These are phyloP conservation scores for Boletellus ananas DNA, from an alignment of 768 basidiomycete genomes.

Conservation along the genomic window DNA sequence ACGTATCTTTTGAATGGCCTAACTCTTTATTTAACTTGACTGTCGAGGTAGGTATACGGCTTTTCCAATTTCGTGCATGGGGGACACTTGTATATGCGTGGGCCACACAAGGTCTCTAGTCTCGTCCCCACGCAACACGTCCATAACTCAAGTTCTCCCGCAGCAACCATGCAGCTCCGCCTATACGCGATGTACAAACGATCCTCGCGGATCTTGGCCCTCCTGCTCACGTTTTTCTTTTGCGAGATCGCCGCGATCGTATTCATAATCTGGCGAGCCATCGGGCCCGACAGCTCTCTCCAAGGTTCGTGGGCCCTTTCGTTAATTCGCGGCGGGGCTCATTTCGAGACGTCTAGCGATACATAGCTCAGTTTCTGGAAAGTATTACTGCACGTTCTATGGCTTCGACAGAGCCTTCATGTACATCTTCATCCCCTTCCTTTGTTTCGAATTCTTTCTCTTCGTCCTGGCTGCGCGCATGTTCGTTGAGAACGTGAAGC, in stretches of 20 bases:
- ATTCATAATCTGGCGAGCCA: conserved; percentile 24
- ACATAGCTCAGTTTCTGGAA: background rate
- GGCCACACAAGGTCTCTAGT: conserved; percentile 29
- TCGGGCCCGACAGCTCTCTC: conserved; percentile 24
- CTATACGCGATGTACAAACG: conserved; percentile 32
- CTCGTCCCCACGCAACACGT: background rate
- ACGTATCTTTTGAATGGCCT: background rate
- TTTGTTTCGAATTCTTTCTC: conserved; percentile 28
- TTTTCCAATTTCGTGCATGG: conserved; percentile 33
- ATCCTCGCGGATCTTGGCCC: conserved; percentile 16
- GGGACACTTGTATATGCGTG: conserved; percentile 30
- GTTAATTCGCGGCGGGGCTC: background rate
- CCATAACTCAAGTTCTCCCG: conserved; percentile 3
- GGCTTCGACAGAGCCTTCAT: conserved; percentile 21
- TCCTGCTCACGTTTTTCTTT: conserved; percentile 18
- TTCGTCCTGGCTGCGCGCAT: conserved; percentile 19
- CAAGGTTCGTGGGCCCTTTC: conserved; percentile 11
- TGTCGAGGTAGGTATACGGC: conserved; percentile 16
- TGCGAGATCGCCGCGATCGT: conserved; percentile 24
- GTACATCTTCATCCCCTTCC: conserved; percentile 29
- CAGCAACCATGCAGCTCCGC: conserved; percentile 32
- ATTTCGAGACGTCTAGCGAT: conserved; percentile 10
- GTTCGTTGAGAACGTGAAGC: conserved; percentile 12
- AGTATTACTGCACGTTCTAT: conserved; percentile 19
- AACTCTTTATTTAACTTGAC: background rate